Percentiles rank a stretch among this genome's conserved stretches.
Evolutionary conservation across 192 early-diverging fungal genomes (phyloP).

Genomic region (Thamnidium elegans): DNA sequence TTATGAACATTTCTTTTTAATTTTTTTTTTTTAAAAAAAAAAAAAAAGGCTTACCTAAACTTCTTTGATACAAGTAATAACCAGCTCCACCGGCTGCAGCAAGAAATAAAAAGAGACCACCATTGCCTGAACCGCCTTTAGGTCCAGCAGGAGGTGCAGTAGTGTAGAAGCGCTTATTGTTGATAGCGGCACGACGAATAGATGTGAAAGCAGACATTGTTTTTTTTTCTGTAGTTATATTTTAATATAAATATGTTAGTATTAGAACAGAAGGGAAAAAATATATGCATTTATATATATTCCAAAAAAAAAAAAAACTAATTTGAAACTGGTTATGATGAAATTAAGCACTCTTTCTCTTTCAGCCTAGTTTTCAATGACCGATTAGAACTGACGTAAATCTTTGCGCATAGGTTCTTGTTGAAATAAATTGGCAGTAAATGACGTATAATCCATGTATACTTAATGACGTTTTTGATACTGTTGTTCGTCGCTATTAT

Average conservation of each 20-base stretch:
- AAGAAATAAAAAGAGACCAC: background rate
- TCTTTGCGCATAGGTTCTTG: no score
- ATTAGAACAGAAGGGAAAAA: background rate
- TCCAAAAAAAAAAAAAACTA: background rate
- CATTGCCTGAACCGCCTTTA: background rate
- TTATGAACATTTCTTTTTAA: no score
- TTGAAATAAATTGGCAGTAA: no score
- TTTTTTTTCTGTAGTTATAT: no score
- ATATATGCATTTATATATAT: background rate
- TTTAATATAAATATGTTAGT: background rate
- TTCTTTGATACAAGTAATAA: slow-evolving; percentile 7
- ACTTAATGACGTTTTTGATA: no score
- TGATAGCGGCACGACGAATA: background rate
- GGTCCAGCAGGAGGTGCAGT: background rate
- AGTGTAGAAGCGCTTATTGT: slow-evolving; percentile 12
- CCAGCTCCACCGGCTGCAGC: slow-evolving; percentile 7
- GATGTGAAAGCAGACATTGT: slow-evolving; percentile 13
- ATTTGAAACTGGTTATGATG: no score
- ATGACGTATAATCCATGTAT: no score
- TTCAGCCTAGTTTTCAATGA: no score
- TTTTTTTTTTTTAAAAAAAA: no score
- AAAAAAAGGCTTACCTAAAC: background rate
- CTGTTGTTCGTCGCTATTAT: no score
- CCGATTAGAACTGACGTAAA: no score
- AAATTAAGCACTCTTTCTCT: no score